phyloP scores from a whole-genome alignment of 2,329 filamentous ascomycete genomes.

The Zasmidium angulare region DNA sequence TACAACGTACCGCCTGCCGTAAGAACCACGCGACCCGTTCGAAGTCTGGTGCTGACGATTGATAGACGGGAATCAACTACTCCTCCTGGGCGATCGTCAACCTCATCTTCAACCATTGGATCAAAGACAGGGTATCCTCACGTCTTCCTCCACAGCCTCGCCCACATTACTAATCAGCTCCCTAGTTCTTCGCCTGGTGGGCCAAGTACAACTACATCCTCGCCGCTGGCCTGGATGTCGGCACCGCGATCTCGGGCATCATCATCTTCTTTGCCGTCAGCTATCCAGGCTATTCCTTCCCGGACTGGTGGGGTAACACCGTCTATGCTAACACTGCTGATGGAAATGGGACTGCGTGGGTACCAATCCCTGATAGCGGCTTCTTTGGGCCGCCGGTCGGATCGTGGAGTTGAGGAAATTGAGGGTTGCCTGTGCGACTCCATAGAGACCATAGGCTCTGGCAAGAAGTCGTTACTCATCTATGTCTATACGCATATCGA shows the following conservation, averaged over 20 bases:
- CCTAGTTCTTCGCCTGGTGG: constrained; percentile 53
- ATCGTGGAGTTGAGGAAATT: constrained; percentile 15
- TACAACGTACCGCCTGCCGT: constrained; percentile 65
- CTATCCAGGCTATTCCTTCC: constrained; percentile 40
- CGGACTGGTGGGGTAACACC: constrained; percentile 35
- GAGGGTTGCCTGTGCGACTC: no score
- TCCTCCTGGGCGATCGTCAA: constrained; percentile 68
- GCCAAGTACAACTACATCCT: constrained; percentile 40
- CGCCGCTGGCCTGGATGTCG: constrained; percentile 37
- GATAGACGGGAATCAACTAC: constrained; percentile 67
- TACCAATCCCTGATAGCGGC: constrained; percentile 57
- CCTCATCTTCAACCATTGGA: constrained; percentile 43
- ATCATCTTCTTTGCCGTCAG: constrained; percentile 41
- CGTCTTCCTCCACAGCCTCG: constrained; percentile 65
- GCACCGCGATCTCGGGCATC: constrained; percentile 38
- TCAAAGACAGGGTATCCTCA: constrained; percentile 63
- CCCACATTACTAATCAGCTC: constrained; percentile 16
- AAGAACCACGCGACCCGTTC: no score
- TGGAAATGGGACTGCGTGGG: constrained; percentile 33
- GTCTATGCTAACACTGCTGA: constrained; percentile 41
- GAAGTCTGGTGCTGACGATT: no score
- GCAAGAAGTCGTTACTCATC: no score
- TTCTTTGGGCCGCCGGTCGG: constrained; percentile 60
- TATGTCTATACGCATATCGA: no score
- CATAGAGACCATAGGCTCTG: no score